phyloP scores from a whole-genome alignment of 257 asterid species.

The Knoxia roxburghii region DNA sequence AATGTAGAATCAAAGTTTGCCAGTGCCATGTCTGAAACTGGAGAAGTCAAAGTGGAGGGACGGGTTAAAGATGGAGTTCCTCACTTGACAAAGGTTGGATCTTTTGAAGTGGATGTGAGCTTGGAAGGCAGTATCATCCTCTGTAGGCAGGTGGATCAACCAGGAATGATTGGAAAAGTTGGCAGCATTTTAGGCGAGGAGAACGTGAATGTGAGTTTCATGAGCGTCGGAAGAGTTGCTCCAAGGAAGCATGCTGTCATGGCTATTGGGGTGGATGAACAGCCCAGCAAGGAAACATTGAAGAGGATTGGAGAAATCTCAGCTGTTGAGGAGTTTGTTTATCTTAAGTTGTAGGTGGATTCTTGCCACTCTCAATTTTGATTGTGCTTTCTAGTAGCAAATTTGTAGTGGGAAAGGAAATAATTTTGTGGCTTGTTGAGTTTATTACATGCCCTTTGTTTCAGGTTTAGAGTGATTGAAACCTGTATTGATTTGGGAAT shows the following conservation, averaged over 20 bases:
- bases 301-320: slow-evolving; percentile 81
- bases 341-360: slow-evolving; percentile 51
- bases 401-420: slow-evolving; percentile 12
- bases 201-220: slow-evolving; percentile 84
- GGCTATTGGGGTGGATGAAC: slow-evolving; percentile 96
- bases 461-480: neutral
- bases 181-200: slow-evolving; percentile 80
- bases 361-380: slow-evolving; percentile 28
- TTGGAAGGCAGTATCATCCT: slow-evolving; percentile 85
- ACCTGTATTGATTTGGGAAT: neutral
- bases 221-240: slow-evolving; percentile 83
- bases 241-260: slow-evolving; percentile 89
- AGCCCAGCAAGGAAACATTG: slow-evolving; percentile 66
- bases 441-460: neutral
- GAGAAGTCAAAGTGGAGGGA: slow-evolving; percentile 80
- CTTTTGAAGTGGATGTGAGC: slow-evolving; percentile 90
- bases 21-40: slow-evolving; percentile 76
- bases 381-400: slow-evolving; percentile 13
- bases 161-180: slow-evolving; percentile 91
- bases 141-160: slow-evolving; percentile 95
- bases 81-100: slow-evolving; percentile 77
- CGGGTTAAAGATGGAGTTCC: slow-evolving; percentile 82
- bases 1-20: slow-evolving; percentile 85
- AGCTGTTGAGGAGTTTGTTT: slow-evolving; percentile 79
- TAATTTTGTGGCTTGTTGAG: slow-evolving; percentile 20